phyloP scores from a whole-genome alignment of 169 alveolate species.

The Cryptosporidium meleagridis region DNA sequence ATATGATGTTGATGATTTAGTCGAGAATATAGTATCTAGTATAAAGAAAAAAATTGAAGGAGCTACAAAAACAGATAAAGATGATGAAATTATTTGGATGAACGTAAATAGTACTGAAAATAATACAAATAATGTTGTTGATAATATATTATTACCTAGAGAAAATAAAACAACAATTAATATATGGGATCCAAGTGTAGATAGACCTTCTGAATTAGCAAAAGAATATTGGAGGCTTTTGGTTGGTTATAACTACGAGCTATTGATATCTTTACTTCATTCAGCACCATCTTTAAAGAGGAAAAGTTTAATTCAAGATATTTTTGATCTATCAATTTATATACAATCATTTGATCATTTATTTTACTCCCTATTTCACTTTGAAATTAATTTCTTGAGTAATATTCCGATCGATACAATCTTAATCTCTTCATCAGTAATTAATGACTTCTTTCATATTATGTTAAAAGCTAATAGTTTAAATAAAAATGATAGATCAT shows the following conservation, averaged over 20 bases:
- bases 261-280: conserved; percentile 50
- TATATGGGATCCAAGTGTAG: conserved; percentile 69
- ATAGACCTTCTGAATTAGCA: conserved; percentile 21
- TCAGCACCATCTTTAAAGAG: conserved; percentile 53
- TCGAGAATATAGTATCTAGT: background rate
- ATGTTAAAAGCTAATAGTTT: conserved; percentile 27
- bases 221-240: conserved; percentile 64
- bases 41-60: conserved; percentile 14
- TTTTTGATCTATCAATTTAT: conserved; percentile 32
- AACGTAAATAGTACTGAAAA: background rate
- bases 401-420: conserved; percentile 63
- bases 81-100: background rate
- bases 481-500: conserved; percentile 6
- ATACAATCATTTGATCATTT: conserved; percentile 70
- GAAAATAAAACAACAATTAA: too few species aligned
- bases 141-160: conserved; percentile 14
- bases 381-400: conserved; percentile 48
- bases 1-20: conserved; percentile 41
- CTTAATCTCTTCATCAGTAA: conserved; percentile 42
- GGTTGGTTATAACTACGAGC: conserved; percentile 29
- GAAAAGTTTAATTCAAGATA: conserved; percentile 22
- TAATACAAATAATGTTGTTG: background rate
- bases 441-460: conserved; percentile 60
- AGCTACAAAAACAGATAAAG: background rate
- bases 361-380: conserved; percentile 38